Conservation (phyloP, 2,329 filamentous ascomycete genomes). For the Cryphonectria parasitica region DNA sequence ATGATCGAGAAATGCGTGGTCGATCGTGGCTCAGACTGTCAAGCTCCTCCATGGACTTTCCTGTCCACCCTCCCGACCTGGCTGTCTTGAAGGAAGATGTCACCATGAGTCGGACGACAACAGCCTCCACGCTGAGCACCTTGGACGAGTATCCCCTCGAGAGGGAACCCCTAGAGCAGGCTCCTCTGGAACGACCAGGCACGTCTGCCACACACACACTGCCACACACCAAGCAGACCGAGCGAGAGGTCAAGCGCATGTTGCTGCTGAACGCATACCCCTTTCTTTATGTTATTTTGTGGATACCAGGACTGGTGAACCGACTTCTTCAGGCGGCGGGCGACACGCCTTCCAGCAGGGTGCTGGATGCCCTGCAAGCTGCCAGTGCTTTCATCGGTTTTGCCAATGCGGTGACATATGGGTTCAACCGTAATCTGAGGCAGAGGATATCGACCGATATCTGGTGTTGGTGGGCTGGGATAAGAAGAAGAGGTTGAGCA, state of each 20-base stretch:
- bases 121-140: background rate
- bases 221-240: conserved; percentile 26
- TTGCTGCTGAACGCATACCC: conserved; percentile 44
- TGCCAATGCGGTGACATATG: conserved; percentile 44
- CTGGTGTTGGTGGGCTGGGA: background rate
- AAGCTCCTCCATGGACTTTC: background rate
- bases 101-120: background rate
- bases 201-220: conserved; percentile 17
- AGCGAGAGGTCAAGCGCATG: conserved; percentile 38
- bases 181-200: conserved; percentile 18
- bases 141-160: background rate
- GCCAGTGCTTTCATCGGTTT: conserved; percentile 43
- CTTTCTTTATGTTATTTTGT: conserved; percentile 42
- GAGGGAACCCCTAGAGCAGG: conserved; percentile 10
- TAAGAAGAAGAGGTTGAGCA: background rate
- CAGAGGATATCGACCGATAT: conserved; percentile 3
- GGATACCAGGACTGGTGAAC: conserved; percentile 44
- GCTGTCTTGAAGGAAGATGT: background rate
- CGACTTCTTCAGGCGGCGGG: conserved; percentile 38
- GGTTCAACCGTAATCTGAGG: conserved; percentile 32
- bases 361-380: conserved; percentile 36
- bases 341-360: conserved; percentile 14
- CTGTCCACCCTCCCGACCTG: background rate
- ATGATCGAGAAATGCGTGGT: background rate
- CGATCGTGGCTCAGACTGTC: conserved; percentile 16